Conservation (phyloP, 345 rosid genomes). For the Gossypium herbaceum region DNA sequence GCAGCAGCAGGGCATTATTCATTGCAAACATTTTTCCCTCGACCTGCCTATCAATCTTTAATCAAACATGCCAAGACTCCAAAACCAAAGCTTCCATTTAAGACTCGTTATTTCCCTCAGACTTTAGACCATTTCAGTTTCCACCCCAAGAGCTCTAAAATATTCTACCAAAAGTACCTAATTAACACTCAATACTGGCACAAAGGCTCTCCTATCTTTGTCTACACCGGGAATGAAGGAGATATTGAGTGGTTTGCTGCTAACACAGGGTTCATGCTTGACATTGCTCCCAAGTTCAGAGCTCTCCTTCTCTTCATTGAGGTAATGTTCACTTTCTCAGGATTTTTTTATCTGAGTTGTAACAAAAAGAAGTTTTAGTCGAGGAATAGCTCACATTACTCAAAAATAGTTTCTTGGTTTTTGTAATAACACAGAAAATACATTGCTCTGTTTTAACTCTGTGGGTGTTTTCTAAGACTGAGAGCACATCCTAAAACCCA, state of each 20-base stretch:
- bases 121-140: slow-evolving; percentile 71
- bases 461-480: not conserved
- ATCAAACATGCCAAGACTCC: slow-evolving; percentile 17
- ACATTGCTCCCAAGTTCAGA: slow-evolving; percentile 73
- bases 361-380: no score
- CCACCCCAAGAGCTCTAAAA: slow-evolving; percentile 45
- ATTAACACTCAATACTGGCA: slow-evolving; percentile 50
- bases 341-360: not conserved
- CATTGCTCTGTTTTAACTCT: not conserved
- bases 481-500: not conserved
- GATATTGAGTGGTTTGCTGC: slow-evolving; percentile 80
- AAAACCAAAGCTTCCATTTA: slow-evolving; percentile 34
- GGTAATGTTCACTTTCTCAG: slow-evolving; percentile 28
- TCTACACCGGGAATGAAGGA: slow-evolving; percentile 82
- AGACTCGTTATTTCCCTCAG: slow-evolving; percentile 64
- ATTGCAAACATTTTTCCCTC: slow-evolving; percentile 29
- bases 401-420: not conserved
- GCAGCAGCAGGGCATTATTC: slow-evolving; percentile 14
- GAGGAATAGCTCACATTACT: not conserved
- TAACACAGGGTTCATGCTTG: slow-evolving; percentile 75
- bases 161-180: slow-evolving; percentile 70
- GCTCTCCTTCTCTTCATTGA: slow-evolving; percentile 81
- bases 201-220: slow-evolving; percentile 60
- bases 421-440: not conserved
- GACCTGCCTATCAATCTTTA: slow-evolving; percentile 28